Base-by-base conservation (phyloP, 768 basidiomycete genomes). In the Rhizopogon vinicolor region DNA sequence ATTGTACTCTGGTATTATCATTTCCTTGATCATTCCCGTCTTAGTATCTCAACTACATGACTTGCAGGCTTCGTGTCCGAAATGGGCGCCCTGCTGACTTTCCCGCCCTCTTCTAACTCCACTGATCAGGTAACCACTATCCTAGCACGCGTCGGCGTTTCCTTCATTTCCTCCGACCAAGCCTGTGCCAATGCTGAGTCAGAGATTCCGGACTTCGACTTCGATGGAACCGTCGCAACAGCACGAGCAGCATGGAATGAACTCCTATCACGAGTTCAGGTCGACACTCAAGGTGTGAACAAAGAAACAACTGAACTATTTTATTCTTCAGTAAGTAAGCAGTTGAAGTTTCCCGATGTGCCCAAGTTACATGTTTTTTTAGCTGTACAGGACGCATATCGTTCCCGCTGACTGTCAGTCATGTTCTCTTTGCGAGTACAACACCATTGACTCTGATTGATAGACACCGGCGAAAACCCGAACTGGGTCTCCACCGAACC, bases 401-500 rank as follows among this genome's bases (percentile, higher is more conserved):
- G 77, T 78, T 2, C 85, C 85, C 13, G 84, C 82, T 1, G 84
- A 86, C 61, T 85, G 84, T 85, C 61, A 60, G 80, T 62, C 3
- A 14, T 6, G 14, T 25, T 35, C 41, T 28, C n/a, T 5, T 22
- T 35, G 35, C 29, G 33, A 44, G 7, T 12, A 41, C 9, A 41
- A 7, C 8, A 42, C 46, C 18, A 28, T 16, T 57, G 31, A 44
- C 31, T n/a, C 19, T 9, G 16, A 37, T 37, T 16, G 19, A 33
- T 52, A 84, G 84, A 85, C 61, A 81, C 80, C 5, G 83, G 80
- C 22, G 85, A 87, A 65, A 85, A 85, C 56, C 81, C 83, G 0
- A 75, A 74, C 46, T 86, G 84, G 84, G 75, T 78, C 48, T 86
- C 84, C 0, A 75, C 75, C 0, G 84, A 85, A 58, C 84, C 85